phyloP scores from a whole-genome alignment of 371 early-diverging fungal genomes.

The Aphelidium insulamus region DNA sequence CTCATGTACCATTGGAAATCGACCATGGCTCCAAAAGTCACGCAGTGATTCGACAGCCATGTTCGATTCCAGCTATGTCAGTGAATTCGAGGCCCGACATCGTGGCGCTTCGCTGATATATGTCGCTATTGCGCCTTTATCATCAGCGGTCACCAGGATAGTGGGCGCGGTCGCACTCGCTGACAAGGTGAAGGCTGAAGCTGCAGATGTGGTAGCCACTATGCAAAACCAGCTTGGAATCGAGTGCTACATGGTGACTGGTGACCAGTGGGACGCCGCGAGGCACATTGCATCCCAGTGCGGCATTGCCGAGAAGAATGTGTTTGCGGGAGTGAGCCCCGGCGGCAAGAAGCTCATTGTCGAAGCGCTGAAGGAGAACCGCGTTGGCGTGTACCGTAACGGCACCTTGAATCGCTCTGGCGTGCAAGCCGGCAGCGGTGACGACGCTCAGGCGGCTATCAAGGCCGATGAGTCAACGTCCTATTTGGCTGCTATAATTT shows the following conservation, averaged over 20 bases:
- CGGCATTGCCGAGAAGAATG: conserved; percentile 33
- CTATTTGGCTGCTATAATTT: conserved; percentile 2
- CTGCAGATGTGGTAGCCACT: conserved; percentile 35
- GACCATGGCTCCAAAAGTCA: no score
- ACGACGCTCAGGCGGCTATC: conserved; percentile 1
- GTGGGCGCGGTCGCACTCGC: no score
- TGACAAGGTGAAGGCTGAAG: conserved; percentile 61
- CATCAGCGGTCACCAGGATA: no score
- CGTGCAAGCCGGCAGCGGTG: conserved; percentile 13
- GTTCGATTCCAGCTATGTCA: no score
- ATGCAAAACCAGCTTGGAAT: conserved; percentile 45
- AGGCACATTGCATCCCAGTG: conserved; percentile 36
- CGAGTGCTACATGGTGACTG: conserved; percentile 70
- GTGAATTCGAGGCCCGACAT: no score
- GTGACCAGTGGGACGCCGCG: conserved; percentile 68
- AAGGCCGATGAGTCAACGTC: conserved; percentile 7
- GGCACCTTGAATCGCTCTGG: no score
- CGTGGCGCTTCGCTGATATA: no score
- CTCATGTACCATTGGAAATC: no score
- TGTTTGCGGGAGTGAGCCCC: conserved; percentile 82
- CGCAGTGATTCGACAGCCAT: no score
- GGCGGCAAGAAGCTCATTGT: conserved; percentile 64
- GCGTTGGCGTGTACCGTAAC: no score
- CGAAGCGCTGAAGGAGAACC: no score
- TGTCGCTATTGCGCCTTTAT: no score